Evolutionary conservation across 192 early-diverging fungal species (phyloP).

Genomic region (Mortierella hygrophila): DNA sequence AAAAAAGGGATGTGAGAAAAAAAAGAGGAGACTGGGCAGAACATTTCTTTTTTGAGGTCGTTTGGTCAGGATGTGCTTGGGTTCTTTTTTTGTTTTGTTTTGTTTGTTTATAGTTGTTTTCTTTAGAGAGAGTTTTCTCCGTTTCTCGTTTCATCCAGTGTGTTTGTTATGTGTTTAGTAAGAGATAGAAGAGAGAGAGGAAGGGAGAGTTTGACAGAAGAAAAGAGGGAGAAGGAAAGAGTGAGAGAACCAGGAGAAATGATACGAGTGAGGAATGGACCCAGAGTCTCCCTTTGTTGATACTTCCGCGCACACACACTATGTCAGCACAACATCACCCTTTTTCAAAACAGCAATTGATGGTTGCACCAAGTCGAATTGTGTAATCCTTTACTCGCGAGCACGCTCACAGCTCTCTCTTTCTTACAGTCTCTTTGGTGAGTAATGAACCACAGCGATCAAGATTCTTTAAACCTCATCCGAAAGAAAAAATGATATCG

Average conservation of each 20-base stretch:
- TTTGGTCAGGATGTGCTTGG: neutral
- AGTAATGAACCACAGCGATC: neutral
- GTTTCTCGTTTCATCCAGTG: neutral
- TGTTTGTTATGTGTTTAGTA: neutral
- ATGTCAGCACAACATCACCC: neutral
- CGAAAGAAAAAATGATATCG: neutral
- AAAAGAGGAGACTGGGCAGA: neutral
- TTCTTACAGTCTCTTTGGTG: neutral
- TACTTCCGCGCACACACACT: neutral
- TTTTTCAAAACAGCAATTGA: neutral
- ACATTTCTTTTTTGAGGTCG: neutral
- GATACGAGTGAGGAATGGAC: neutral
- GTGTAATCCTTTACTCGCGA: neutral
- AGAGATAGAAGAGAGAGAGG: neutral
- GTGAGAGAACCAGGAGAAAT: neutral
- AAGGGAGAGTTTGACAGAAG: neutral
- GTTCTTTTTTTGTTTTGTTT: neutral
- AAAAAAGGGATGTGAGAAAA: neutral
- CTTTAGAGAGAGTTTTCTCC: conserved; percentile 1
- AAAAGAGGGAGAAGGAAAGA: neutral
- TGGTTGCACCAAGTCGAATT: neutral
- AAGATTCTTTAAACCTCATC: neutral
- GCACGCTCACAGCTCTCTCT: neutral
- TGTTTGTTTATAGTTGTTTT: neutral
- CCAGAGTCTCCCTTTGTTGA: neutral